Evolutionary conservation across 257 asterid genomes (phyloP), one percentile per base, ranked within the genome.

Genomic region (Solanum boliviense): DNA sequence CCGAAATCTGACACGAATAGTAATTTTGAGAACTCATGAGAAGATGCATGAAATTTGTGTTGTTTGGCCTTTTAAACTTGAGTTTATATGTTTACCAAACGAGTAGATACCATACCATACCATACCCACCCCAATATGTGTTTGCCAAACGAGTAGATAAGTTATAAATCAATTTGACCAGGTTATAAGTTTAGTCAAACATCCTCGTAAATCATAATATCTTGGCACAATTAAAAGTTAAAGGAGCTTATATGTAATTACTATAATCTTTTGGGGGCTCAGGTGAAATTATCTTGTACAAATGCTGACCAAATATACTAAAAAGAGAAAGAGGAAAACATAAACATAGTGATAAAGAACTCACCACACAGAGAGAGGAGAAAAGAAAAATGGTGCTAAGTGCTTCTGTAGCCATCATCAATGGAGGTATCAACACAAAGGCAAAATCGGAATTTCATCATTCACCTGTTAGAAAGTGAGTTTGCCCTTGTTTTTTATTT

Each of bases 381-480:
- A 52, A 52, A 5, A 52, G 60, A 0, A 5, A 16, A 52, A 95
- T 94, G 95, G 74, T 70, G 87, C 76, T 91, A 89, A 91, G 91
- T 87, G 89, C 92, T 52, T 27, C 93, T 18, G 70, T 87, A 86
- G 94, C 91, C 81, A 82, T 90, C 85, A 79, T 86, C 76, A 87
- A 91, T 52, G 92, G 92, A 48, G 91, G 89, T 76, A 41, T 88
- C 27, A 75, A 85, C 72, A 84, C 91, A 25, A 84, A 93, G 36
- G 68, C 90, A 12, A 88, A 87, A 38, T 41, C 90, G 6, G 89
- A 84, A 76, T 88, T 74, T 65, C 93, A 39, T 68, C 86, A 93
- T 75, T 89, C 94, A 15, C 41, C 93, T 83, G 91, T 78, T 86
- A 84, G 48, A 91, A 89, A 88, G 98, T 93, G 89, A 74, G 92